Evolutionary conservation across 2,329 filamentous ascomycete species (phyloP).

Genomic region (Cladosporium austrohemisphaericum): DNA sequence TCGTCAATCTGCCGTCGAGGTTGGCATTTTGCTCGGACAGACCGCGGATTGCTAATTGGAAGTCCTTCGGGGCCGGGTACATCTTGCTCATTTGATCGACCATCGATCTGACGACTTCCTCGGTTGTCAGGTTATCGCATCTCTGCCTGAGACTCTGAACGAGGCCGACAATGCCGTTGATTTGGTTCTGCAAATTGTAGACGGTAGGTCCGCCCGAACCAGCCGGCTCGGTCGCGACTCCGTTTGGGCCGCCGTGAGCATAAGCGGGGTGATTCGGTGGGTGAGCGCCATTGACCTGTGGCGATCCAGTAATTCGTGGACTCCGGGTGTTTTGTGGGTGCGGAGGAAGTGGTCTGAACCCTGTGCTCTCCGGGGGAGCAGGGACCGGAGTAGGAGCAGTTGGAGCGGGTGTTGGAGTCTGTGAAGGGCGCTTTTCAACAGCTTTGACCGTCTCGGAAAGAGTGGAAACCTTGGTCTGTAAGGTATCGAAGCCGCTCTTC

Average conservation of each 20-base stretch:
- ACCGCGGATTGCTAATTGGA: neutral
- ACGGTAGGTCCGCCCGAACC: too few relatives aligned
- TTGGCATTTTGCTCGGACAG: neutral
- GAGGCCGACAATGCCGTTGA: conserved; percentile 1
- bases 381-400: too few relatives aligned
- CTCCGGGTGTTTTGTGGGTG: neutral
- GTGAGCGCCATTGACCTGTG: too few relatives aligned
- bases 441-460: neutral
- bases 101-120: conserved; percentile 22
- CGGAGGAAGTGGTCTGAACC: too few relatives aligned
- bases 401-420: too few relatives aligned
- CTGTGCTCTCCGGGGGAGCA: too few relatives aligned
- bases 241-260: too few relatives aligned
- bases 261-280: too few relatives aligned
- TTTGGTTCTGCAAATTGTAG: neutral
- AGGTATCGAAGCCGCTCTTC: neutral
- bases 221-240: too few relatives aligned
- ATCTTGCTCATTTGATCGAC: conserved; percentile 22
- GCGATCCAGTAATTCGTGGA: too few relatives aligned
- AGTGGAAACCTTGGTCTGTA: neutral
- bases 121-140: conserved; percentile 27
- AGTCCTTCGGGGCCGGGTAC: conserved; percentile 23
- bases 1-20: neutral
- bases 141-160: conserved; percentile 19
- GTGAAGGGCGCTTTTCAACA: neutral